Conservation (phyloP, 2,329 filamentous ascomycete genomes). For the Orbilia quercus region DNA sequence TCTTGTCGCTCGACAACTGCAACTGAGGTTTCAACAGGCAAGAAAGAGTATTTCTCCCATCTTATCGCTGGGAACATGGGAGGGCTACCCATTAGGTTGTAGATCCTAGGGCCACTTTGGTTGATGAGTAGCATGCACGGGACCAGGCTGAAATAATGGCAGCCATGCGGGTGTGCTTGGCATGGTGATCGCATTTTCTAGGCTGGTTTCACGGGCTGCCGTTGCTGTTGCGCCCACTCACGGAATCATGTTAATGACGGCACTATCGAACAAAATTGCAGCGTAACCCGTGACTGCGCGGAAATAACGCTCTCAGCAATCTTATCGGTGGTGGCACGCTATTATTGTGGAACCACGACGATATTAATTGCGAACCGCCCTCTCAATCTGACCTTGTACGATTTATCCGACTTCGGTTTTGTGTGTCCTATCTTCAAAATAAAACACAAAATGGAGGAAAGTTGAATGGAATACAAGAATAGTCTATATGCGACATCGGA, state of each 20-base stretch:
- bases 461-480: background rate
- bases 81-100: no score
- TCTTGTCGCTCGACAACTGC: background rate
- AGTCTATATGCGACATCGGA: slow-evolving; percentile 11
- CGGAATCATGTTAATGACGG: no score
- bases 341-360: background rate
- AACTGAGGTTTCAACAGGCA: background rate
- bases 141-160: slow-evolving; percentile 35
- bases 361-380: background rate
- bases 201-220: slow-evolving; percentile 32
- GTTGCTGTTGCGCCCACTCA: background rate
- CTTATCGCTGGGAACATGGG: background rate
- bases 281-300: background rate
- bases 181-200: slow-evolving; percentile 41
- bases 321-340: background rate
- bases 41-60: background rate
- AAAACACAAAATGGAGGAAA: no score
- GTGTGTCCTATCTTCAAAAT: no score
- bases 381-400: background rate
- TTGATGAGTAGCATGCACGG: slow-evolving; percentile 25
- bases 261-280: background rate
- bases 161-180: slow-evolving; percentile 43
- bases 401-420: background rate
- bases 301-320: background rate
- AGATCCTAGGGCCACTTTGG: no score